Evolutionary conservation across 352 stramenopile genomes (phyloP), one percentile per base, ranked within the genome.

Genomic region (Hyaloperonospora arabidopsidis): DNA sequence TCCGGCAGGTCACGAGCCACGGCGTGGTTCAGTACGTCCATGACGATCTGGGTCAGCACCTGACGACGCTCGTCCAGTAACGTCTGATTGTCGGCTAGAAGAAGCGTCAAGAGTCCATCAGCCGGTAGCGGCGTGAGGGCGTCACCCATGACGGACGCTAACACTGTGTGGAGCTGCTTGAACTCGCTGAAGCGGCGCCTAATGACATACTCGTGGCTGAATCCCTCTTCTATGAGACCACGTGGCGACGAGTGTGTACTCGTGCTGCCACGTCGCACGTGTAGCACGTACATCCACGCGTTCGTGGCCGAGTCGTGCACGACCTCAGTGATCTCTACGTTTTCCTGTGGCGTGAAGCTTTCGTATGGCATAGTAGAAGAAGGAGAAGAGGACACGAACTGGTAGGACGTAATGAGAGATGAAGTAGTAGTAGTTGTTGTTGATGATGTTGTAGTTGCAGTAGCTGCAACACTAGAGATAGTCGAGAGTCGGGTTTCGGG

Each of bases 141-240:
- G 17, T 65, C 49, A 6, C 58, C 59, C 66, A 87, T 79, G 57
- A 82, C 49, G 5, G 74, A 56, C 25, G 54, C 65, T 49, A 89
- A 61, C 38, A 68, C 67, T 3, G 61, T 45, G 58, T 89, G 73
- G 49, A 89, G 76, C 44, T 70, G 65, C 68, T 84, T 83, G 57
- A 89, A 87, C 49, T 89, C 79, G 49, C 63, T 61, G 29, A 84
- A 84, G 47, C 76, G 78, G 17, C 76, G 74, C n/a, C 74, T 74
- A 52, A 89, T 84, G 40, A 68, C 63, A 67, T 89, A 89, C 18
- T 65, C 61, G 40, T 65, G 52, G 18, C 41, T 65, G 51, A 71
- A 71, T 18, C 61, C 54, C 39, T 72, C 65, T 49, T 81, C 72
- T 18, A 64, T 40, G 10, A 50, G 54, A 1, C 60, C 60, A n/a